phyloP scores from a whole-genome alignment of 108 stramenopile species.

The Mayamaea pseudoterrestris region DNA sequence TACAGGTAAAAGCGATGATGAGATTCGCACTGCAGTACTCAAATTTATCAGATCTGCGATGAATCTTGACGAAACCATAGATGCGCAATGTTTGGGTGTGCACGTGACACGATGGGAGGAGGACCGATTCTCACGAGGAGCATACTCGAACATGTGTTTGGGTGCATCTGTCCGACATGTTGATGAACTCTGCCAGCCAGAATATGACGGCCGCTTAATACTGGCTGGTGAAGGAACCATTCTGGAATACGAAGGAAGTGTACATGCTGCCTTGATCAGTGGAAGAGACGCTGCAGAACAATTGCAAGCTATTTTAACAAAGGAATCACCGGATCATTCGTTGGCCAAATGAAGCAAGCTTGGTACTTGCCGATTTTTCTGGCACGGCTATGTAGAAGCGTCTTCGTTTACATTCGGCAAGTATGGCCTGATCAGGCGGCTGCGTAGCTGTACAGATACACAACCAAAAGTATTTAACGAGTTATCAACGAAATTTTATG shows the following conservation, averaged over 20 bases:
- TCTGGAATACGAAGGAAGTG: slow-evolving; percentile 38
- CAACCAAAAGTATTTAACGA: no score
- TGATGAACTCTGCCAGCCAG: slow-evolving; percentile 14
- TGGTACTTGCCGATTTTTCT: no score
- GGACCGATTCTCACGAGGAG: slow-evolving; percentile 29
- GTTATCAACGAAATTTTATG: no score
- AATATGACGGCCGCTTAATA: slow-evolving; percentile 34
- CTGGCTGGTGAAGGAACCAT: slow-evolving; percentile 47
- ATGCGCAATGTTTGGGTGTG: slow-evolving; percentile 9
- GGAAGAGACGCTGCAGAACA: no score
- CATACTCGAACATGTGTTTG: slow-evolving; percentile 27
- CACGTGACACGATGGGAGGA: slow-evolving; percentile 59
- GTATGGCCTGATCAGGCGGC: no score
- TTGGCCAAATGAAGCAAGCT: no score
- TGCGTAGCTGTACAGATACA: no score
- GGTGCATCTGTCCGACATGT: slow-evolving; percentile 28
- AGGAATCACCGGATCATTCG: no score
- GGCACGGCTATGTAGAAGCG: no score
- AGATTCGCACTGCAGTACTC: slow-evolving; percentile 31
- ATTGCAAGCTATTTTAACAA: no score
- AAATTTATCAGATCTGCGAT: slow-evolving; percentile 28
- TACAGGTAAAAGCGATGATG: slow-evolving; percentile 15
- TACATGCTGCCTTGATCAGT: slow-evolving; percentile 44
- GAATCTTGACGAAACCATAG: slow-evolving; percentile 5
- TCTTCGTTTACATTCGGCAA: no score